phyloP scores from a whole-genome alignment of 1,284 basidiomycete genomes.

The Ustilago tritici region DNA sequence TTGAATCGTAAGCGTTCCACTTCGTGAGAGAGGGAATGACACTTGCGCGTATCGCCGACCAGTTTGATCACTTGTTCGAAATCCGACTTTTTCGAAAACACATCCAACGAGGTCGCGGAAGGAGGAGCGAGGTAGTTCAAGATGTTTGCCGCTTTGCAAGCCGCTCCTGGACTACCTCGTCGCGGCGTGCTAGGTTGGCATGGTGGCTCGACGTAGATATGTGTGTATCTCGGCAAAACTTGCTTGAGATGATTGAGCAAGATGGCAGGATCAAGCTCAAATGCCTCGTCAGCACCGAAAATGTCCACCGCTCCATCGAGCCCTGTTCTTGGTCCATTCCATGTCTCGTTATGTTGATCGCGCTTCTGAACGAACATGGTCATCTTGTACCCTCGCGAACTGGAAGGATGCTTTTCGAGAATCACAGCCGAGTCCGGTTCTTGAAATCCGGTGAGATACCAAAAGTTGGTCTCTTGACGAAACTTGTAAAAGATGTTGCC shows the following conservation, averaged over 20 bases:
- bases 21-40: slow-evolving; percentile 57
- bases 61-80: slow-evolving; percentile 65
- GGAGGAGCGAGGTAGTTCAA: slow-evolving; percentile 66
- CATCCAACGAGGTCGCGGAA: slow-evolving; percentile 57
- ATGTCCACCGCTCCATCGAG: slow-evolving; percentile 61
- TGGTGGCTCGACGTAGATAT: slow-evolving; percentile 66
- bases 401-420: slow-evolving; percentile 59
- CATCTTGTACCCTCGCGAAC: slow-evolving; percentile 84
- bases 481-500: slow-evolving; percentile 76
- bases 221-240: slow-evolving; percentile 49
- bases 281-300: slow-evolving; percentile 67
- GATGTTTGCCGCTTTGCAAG: slow-evolving; percentile 41
- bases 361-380: slow-evolving; percentile 83
- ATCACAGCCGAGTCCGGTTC: slow-evolving; percentile 91
- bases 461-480: slow-evolving; percentile 75
- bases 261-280: slow-evolving; percentile 55
- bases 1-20: slow-evolving; percentile 60
- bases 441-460: slow-evolving; percentile 78
- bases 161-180: slow-evolving; percentile 17
- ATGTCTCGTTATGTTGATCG: slow-evolving; percentile 83
- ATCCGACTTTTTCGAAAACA: slow-evolving; percentile 65
- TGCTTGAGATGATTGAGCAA: slow-evolving; percentile 58
- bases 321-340: slow-evolving; percentile 83
- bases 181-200: slow-evolving; percentile 56
- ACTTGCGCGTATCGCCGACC: slow-evolving; percentile 59